Base-by-base conservation (phyloP, 441 rosid species). In the Syzygium syzygioides region DNA sequence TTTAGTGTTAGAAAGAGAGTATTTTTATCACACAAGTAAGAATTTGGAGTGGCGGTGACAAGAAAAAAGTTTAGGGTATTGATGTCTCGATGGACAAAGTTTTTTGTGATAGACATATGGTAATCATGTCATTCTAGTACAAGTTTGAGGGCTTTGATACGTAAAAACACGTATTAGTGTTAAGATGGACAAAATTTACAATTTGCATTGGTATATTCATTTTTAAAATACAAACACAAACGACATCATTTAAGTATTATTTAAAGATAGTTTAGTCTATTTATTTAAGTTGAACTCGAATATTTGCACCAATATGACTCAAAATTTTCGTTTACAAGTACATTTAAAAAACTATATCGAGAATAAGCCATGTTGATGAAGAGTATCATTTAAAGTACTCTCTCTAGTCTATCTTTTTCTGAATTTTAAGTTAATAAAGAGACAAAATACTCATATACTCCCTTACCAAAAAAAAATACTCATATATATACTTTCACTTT, bases 121-220 rank as follows among this genome's bases (percentile, higher is more conserved):
- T 64, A 64, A 7, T 64, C 34, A 30, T 30, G 9, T 64, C 12
- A 0, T 9, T 0, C 15, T 5, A 1, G 1, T 30, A 14, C 68
- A n/a, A 11, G 19, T 19, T 68, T 19, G 8, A 13, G 9, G 9
- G 15, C 41, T 71, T 71, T 12, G 28, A 4, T 68, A 18, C 20
- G 30, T 19, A 68, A 18, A 23, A 68, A 68, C 9, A 34, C 26
- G 10, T 34, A 19, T 68, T 4, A 6, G 26, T 34, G 19, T 68
- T 68, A 32, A 2, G 17, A 17, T 71, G 20, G 17, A 28, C n/a
- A 37, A 34, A 71, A 20, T 12, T 71, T 37, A 37, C 14, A 8
- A 71, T 37, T 37, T 71, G 3, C 28, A 41, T 71, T 19, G 8
- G 15, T 20, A 34, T 37, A 11, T 37, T 37, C 25, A 14, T 20